phyloP scores from a whole-genome alignment of 768 basidiomycete species.

The Pleurotus citrinopileatus region DNA sequence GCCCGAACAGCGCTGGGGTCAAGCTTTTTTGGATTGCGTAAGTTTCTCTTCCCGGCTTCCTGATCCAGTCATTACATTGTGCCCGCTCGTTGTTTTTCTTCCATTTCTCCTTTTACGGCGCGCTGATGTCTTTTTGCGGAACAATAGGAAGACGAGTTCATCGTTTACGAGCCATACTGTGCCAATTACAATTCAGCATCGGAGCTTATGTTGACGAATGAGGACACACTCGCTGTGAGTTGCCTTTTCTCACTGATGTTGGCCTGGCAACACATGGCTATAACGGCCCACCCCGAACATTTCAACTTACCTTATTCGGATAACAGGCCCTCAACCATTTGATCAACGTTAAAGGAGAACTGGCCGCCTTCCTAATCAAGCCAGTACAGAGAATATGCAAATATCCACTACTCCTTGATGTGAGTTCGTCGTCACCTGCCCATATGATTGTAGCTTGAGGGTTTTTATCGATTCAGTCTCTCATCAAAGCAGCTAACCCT shows the following conservation, averaged over 20 bases:
- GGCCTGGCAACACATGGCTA: constrained; percentile 30
- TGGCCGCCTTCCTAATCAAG: constrained; percentile 97
- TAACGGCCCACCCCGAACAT: constrained; percentile 20
- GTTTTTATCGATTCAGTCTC: constrained; percentile 48
- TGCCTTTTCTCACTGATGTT: constrained; percentile 17
- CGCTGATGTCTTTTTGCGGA: constrained; percentile 26
- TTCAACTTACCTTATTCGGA: constrained; percentile 34
- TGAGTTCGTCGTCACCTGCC: constrained; percentile 34
- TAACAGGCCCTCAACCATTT: constrained; percentile 74
- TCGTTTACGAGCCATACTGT: constrained; percentile 96
- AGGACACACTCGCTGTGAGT: constrained; percentile 83
- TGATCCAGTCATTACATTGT: no score
- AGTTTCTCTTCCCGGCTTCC: constrained; percentile 31
- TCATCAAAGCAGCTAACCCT: constrained; percentile 68
- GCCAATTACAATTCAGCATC: constrained; percentile 89
- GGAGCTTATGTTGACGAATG: constrained; percentile 82
- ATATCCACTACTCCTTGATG: constrained; percentile 92
- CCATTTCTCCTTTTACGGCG: constrained; percentile 24
- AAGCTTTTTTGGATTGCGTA: constrained; percentile 80
- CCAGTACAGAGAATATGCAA: constrained; percentile 98
- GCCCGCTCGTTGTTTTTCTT: no score
- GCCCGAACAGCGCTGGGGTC: constrained; percentile 86
- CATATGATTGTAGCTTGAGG: constrained; percentile 10
- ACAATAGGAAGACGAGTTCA: constrained; percentile 93
- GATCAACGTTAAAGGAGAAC: constrained; percentile 88